Conservation (phyloP, 345 rosid genomes). For the Ceriops decandra region DNA sequence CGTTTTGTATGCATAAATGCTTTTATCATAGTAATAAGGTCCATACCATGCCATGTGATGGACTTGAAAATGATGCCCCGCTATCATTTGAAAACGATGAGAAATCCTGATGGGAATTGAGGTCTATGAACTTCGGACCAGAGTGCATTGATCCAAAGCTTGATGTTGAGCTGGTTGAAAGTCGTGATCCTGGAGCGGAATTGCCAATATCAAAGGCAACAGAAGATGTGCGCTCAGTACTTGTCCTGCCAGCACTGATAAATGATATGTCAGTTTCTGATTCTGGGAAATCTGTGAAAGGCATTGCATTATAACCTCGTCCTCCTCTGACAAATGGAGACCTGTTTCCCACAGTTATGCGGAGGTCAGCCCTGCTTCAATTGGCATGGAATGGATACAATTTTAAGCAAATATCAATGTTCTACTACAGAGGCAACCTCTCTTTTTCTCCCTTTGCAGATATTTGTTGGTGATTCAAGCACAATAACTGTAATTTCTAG, state of each 20-base stretch:
- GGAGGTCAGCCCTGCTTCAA: conserved; percentile 3
- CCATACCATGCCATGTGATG: conserved; percentile 57
- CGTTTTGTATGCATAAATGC: neutral
- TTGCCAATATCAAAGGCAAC: conserved; percentile 49
- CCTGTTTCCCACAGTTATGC: conserved; percentile 35
- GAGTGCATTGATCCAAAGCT: conserved; percentile 56
- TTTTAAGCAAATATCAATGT: neutral
- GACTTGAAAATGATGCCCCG: conserved; percentile 49
- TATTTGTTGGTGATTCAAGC: too few species aligned
- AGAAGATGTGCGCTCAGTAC: conserved; percentile 50
- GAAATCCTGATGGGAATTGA: conserved; percentile 39
- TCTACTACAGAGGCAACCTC: neutral
- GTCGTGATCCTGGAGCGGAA: conserved; percentile 33
- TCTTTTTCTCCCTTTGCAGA: neutral
- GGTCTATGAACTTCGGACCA: conserved; percentile 43
- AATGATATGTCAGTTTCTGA: conserved; percentile 69
- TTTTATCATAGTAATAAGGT: neutral
- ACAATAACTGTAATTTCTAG: too few species aligned
- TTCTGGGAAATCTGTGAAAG: conserved; percentile 48
- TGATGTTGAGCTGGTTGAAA: conserved; percentile 55
- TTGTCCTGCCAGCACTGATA: conserved; percentile 79
- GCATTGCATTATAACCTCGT: conserved; percentile 27
- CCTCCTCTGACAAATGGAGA: conserved; percentile 41
- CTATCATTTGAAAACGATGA: conserved; percentile 59
- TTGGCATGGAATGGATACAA: neutral